Conservation (phyloP, 2,329 filamentous ascomycete species). For the Sphaerulina musiva region DNA sequence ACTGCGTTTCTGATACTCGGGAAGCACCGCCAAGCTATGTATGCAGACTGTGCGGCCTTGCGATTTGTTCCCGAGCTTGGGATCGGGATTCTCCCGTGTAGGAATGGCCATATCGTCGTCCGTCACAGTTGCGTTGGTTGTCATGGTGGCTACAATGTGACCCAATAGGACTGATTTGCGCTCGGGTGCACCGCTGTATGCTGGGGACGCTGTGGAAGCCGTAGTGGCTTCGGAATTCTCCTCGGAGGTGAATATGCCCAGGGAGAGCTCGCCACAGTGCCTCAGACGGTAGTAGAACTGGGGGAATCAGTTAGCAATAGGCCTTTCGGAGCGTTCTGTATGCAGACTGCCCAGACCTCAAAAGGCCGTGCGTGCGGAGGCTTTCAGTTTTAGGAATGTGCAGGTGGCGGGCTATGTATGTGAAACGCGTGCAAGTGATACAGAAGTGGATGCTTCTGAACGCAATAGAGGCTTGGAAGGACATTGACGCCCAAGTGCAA, state of each 20-base stretch:
- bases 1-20: conserved; percentile 65
- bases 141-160: conserved; percentile 71
- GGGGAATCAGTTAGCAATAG: conserved; percentile 7
- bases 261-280: conserved; percentile 66
- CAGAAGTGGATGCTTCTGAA: conserved; percentile 6
- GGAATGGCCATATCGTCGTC: conserved; percentile 73
- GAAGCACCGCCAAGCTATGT: conserved; percentile 75
- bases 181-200: conserved; percentile 54
- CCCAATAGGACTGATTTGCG: conserved; percentile 63
- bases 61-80: conserved; percentile 63
- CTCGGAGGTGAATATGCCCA: conserved; percentile 71
- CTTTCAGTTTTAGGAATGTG: conserved; percentile 13
- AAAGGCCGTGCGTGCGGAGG: not conserved
- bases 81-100: conserved; percentile 34
- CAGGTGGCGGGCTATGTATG: conserved; percentile 15
- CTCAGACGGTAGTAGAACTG: conserved; percentile 72
- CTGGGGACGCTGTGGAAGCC: conserved; percentile 48
- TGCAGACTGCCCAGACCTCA: not conserved
- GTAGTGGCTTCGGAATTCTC: conserved; percentile 50
- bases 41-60: conserved; percentile 68
- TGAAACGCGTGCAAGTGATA: conserved; percentile 17
- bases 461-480: not conserved
- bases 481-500: conserved; percentile 14
- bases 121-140: conserved; percentile 55
- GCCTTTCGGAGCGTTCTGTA: not conserved